Percentiles rank a stretch among this genome's conserved stretches.
Conservation (phyloP, 2,329 filamentous ascomycete genomes). For the Achaetomium macrosporum region DNA sequence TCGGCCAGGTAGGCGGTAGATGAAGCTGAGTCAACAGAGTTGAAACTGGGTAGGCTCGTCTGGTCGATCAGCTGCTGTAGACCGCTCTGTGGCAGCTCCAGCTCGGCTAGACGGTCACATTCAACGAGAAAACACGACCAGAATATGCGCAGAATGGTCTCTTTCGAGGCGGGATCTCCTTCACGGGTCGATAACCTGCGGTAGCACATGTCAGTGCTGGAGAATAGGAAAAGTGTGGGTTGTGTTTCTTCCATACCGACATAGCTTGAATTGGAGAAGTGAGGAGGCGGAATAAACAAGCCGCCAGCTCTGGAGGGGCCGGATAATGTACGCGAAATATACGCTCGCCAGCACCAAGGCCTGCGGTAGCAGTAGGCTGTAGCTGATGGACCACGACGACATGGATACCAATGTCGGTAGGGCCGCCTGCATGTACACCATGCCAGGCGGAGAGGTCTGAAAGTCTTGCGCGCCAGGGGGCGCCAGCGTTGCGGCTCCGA, state of each 20-base stretch:
- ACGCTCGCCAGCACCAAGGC: constrained; percentile 6
- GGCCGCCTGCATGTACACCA: constrained; percentile 5
- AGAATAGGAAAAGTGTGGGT: too few species aligned
- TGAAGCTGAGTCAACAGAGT: neutral
- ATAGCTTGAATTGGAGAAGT: constrained; percentile 9
- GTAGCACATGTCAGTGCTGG: too few species aligned
- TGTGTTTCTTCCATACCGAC: neutral
- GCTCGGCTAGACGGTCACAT: constrained; percentile 6
- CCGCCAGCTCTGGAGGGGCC: constrained; percentile 5
- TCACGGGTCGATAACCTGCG: constrained; percentile 1
- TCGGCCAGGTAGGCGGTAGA: constrained; percentile 3
- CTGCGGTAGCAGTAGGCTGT: constrained; percentile 3
- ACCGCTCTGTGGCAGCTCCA: constrained; percentile 7
- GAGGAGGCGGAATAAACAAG: constrained; percentile 6
- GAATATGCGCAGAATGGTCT: constrained; percentile 5
- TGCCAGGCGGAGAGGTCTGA: neutral
- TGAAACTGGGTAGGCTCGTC: constrained; percentile 2
- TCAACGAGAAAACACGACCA: constrained; percentile 10
- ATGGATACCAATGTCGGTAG: constrained; percentile 3
- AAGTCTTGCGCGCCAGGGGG: constrained; percentile 1
- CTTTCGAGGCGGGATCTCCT: neutral
- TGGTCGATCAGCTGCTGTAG: constrained; percentile 7
- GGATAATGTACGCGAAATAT: constrained; percentile 9
- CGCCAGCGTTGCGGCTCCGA: neutral
- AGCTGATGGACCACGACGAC: constrained; percentile 6